Percentiles rank a stretch among this genome's conserved stretches.
Evolutionary conservation across 2,329 filamentous ascomycete species (phyloP).

Genomic region (Stagonosporopsis tanaceti): DNA sequence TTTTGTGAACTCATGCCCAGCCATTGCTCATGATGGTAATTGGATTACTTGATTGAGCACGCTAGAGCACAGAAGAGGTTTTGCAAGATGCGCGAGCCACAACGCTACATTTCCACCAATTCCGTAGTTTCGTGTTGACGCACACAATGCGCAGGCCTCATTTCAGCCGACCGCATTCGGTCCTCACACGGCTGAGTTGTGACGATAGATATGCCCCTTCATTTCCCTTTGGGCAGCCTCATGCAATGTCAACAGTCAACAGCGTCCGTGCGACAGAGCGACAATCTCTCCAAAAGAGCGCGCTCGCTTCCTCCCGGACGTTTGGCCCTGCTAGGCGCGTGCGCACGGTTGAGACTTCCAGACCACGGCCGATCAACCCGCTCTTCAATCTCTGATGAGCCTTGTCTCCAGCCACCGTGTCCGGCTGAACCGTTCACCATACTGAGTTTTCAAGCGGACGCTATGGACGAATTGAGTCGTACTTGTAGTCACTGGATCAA

Average conservation of each 20-base stretch:
- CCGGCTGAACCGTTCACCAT: conserved; percentile 23
- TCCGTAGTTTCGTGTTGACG: conserved; percentile 48
- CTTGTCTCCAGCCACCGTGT: conserved; percentile 34
- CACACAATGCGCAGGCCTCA: conserved; percentile 45
- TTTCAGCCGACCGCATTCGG: conserved; percentile 45
- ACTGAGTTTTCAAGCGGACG: conserved; percentile 20
- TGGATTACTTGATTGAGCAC: conserved; percentile 41
- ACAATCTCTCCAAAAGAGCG: conserved; percentile 43
- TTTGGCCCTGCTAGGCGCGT: conserved; percentile 48
- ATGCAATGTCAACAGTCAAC: conserved; percentile 36
- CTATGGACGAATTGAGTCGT: background rate
- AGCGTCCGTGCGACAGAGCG: conserved; percentile 46
- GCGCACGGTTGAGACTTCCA: conserved; percentile 38
- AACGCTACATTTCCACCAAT: conserved; percentile 29
- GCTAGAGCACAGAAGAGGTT: conserved; percentile 30
- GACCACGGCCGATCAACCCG: conserved; percentile 29
- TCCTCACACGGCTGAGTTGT: conserved; percentile 41
- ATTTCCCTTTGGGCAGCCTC: conserved; percentile 47
- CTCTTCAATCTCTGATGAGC: conserved; percentile 23
- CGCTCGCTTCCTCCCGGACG: conserved; percentile 52
- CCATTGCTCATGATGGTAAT: conserved; percentile 37
- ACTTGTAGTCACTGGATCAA: background rate
- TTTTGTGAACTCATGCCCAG: conserved; percentile 7
- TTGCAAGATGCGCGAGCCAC: conserved; percentile 23
- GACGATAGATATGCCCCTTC: conserved; percentile 47